Base-by-base conservation (phyloP, 2,329 filamentous ascomycete species). In the Sporothrix euskadiensis region DNA sequence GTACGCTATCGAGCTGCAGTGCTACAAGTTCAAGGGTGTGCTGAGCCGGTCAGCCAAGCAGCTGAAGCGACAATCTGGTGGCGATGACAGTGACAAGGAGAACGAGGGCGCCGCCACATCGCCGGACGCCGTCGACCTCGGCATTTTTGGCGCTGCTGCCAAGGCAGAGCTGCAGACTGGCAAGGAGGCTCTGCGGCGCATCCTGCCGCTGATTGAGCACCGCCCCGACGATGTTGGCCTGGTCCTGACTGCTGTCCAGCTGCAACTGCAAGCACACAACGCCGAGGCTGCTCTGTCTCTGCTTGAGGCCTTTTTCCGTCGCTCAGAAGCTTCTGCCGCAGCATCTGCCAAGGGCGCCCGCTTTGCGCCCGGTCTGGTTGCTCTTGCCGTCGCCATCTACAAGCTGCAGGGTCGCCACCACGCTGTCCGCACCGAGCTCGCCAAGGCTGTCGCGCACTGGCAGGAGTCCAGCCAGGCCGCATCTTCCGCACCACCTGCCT, bases 381-480 rank as follows among this genome's bases (percentile, higher is more conserved):
- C 93, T 0, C 85, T 95, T 1, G 85, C 92, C 3, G 91, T 97
- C 10, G 90, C 92, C 1, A 85, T 99, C 0, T 96, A 97, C 82
- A 89, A 89, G 77, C 84, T 87, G 1, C 91, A 96, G 80, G 91
- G 92, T 54, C 92, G 94, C 49, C 91, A 91, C 76, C 84, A 86
- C 32, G 90, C 92, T 41, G 89, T 92, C 75, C 92, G 92, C 75
- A 82, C 84, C 7, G 92, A 96, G 79, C 85, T 98, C 22, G 88
- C 90, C 74, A 92, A 91, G 81, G 94, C 95, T 22, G 93, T 94
- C 12, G 85, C 87, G 16, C 91, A 97, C 83, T 98, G 96, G 94
- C 88, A 89, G 71, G 84, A 86, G 77, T 84, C 87, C n/a, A 78
- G 70, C 44, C 19, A 30, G n/a, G 44, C 65, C 6, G 76, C 26